These are phyloP conservation scores for Kluyveromyces dobzhanskii DNA, from an alignment of 805 yeast species.

Conservation along the genomic window DNA sequence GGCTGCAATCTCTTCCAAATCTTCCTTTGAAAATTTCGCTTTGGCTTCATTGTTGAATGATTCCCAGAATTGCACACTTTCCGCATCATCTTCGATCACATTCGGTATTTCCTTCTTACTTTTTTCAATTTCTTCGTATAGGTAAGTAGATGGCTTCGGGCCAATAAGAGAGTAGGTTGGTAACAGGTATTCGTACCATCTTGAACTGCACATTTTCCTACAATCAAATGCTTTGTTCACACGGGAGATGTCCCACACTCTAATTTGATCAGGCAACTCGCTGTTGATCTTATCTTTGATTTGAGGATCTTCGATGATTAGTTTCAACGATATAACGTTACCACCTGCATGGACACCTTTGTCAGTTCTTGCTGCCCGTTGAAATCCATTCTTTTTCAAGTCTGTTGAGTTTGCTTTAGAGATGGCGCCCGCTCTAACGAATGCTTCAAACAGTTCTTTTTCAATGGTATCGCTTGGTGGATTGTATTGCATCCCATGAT, in stretches of 20 bases:
- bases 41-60: conserved; percentile 34
- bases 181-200: conserved; percentile 86
- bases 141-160: conserved; percentile 70
- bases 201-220: conserved; percentile 90
- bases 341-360: conserved; percentile 99
- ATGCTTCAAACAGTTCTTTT: conserved; percentile 77
- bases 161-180: conserved; percentile 88
- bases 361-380: conserved; percentile 84
- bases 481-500: conserved; percentile 92
- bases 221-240: conserved; percentile 90
- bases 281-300: conserved; percentile 66
- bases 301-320: conserved; percentile 70
- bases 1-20: conserved; percentile 17
- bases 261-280: conserved; percentile 72
- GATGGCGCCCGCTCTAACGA: conserved; percentile 80
- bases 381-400: conserved; percentile 77
- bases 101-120: conserved; percentile 51
- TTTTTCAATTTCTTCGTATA: conserved; percentile 50
- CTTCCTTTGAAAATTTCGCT: conserved; percentile 26
- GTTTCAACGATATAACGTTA: conserved; percentile 73
- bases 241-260: conserved; percentile 89
- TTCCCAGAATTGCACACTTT: conserved; percentile 71
- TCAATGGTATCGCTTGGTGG: conserved; percentile 87
- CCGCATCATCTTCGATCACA: conserved; percentile 51
- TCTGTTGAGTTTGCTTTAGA: conserved; percentile 82